Base-by-base conservation (phyloP, 306 rosid species). In the Trifolium repens region DNA sequence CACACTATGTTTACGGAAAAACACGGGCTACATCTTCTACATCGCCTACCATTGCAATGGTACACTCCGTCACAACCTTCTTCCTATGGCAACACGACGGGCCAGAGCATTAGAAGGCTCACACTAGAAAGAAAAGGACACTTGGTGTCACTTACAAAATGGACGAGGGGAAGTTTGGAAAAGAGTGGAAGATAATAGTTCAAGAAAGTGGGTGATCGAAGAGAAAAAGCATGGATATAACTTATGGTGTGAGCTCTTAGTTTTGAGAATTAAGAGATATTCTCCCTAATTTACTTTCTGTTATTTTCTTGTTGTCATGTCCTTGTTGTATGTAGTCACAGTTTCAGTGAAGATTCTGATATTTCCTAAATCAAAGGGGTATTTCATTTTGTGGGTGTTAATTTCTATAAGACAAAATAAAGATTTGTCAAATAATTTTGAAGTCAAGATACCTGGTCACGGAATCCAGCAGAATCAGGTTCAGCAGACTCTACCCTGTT, bases 391-490 rank as follows among this genome's bases (percentile, higher is more conserved):
- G 44, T 34, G 24, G 13, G 43, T 34, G 44, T 61, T 34, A 15
- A 30, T 14, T 32, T 59, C 65, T 15, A 34, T 61, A 24, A 34
- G 44, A 73, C 53, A 63, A 34, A 43, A 44, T 69, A 43, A 17
- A 64, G 84, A 64, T 27, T 61, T 44, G 35, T 47, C 58, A 11
- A 72, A 39, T 13, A 62, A 69, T 64, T 57, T 80, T 19, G 16
- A 67, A 8, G 78, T 30, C 74, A 67, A 39, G 27, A 69, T 88
- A 92, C 99, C 99, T 92, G 93, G 73, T 96, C 96, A 15, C 89
- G 92, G 72, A 96, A 96, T 72, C 96, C 97, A 89, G 87, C 85
- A 52, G 98, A 91, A 85, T 96, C 99, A 47, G 96, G 90, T 77
- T 90, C 98, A 5, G 76, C 61, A 70, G 90, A 79, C 76, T 90